Percentiles rank a stretch among this genome's conserved stretches.
phyloP scores from a whole-genome alignment of 768 basidiomycete species.

The Trametes cubensis region DNA sequence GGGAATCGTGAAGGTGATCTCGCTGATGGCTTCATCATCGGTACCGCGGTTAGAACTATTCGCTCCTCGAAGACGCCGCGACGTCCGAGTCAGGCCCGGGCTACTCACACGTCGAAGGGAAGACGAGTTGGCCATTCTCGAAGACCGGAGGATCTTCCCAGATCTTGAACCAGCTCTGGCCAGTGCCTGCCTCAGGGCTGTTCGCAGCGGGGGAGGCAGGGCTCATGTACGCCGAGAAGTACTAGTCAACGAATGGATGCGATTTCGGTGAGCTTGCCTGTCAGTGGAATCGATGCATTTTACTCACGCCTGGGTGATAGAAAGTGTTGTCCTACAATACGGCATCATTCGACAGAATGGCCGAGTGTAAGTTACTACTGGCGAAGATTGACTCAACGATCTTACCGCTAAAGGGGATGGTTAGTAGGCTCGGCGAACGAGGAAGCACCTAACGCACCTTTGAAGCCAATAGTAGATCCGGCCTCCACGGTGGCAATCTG shows the following conservation, averaged over 20 bases:
- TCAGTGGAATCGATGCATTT: too few relatives aligned
- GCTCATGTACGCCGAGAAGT: constrained; percentile 38
- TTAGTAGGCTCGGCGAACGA: neutral
- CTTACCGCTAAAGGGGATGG: neutral
- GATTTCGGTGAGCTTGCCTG: neutral
- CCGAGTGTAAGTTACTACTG: too few relatives aligned
- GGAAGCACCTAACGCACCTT: constrained; percentile 14
- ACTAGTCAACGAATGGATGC: constrained; percentile 14
- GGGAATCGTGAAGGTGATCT: constrained; percentile 38
- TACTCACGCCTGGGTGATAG: constrained; percentile 31
- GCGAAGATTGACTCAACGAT: too few relatives aligned
- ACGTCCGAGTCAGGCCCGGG: too few relatives aligned
- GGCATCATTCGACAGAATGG: neutral
- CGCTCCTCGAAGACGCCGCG: neutral
- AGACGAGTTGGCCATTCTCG: constrained; percentile 31
- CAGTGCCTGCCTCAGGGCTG: constrained; percentile 42
- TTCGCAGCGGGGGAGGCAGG: constrained; percentile 31
- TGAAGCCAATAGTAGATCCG: constrained; percentile 35
- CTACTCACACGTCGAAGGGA: constrained; percentile 31
- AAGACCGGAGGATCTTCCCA: constrained; percentile 39
- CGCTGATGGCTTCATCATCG: constrained; percentile 18
- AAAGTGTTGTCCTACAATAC: constrained; percentile 24
- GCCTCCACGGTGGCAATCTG: constrained; percentile 33
- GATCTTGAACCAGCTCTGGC: constrained; percentile 49
- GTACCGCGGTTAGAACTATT: neutral